A percentile compares a stretch with the other conserved stretches of the same genome.
Conservation (phyloP, 306 rosid species). For the Dalbergia cultrata region DNA sequence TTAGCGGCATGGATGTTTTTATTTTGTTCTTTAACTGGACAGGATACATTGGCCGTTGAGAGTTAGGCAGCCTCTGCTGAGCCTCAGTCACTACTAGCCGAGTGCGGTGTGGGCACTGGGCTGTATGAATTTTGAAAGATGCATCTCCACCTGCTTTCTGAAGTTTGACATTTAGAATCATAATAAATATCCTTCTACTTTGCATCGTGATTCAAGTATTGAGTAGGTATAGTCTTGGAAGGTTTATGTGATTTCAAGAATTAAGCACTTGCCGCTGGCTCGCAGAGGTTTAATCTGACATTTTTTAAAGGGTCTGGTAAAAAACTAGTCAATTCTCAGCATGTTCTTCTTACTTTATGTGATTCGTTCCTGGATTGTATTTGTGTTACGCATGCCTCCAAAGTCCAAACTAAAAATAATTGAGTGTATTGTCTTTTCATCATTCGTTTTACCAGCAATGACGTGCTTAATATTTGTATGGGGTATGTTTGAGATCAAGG, state of each 20-base stretch:
- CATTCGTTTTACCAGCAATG: too few species aligned
- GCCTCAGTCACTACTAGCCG: neutral
- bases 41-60: neutral
- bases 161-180: neutral
- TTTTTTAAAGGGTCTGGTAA: too few species aligned
- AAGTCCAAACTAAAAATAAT: neutral
- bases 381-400: neutral
- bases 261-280: too few species aligned
- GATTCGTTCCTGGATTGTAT: neutral
- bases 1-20: conserved; percentile 26
- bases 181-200: too few species aligned
- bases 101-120: neutral
- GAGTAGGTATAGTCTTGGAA: neutral
- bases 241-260: neutral
- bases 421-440: too few species aligned
- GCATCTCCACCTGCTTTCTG: neutral
- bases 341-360: too few species aligned
- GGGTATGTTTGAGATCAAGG: too few species aligned
- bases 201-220: neutral
- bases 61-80: too few species aligned
- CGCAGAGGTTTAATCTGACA: too few species aligned
- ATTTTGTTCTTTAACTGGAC: conserved; percentile 14
- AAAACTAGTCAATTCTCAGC: too few species aligned
- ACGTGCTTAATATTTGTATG: too few species aligned
- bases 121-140: neutral